Evolutionary conservation across 2,329 filamentous ascomycete species (phyloP).

Genomic region (Penicillium paneum): DNA sequence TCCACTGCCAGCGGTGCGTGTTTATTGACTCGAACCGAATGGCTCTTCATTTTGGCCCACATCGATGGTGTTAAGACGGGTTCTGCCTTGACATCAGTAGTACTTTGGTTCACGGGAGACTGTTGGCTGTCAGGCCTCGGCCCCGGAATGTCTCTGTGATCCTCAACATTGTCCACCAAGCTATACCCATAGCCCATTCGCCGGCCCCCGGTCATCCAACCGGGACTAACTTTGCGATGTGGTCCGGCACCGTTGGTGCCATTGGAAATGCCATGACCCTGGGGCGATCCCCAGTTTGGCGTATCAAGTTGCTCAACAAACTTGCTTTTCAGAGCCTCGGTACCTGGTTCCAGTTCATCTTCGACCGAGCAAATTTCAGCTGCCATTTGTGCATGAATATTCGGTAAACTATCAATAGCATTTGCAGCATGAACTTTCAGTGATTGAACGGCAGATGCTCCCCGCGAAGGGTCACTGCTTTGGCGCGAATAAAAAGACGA

Average conservation of each 20-base stretch:
- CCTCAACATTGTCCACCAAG: slow-evolving; percentile 30
- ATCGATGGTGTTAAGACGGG: background rate
- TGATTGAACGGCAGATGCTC: slow-evolving; percentile 5
- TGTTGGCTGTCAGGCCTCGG: background rate
- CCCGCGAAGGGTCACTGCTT: slow-evolving; percentile 14
- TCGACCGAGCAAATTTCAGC: background rate
- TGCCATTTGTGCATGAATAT: slow-evolving; percentile 3
- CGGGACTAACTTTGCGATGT: slow-evolving; percentile 38
- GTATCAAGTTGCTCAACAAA: slow-evolving; percentile 35
- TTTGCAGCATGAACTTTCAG: slow-evolving; percentile 5
- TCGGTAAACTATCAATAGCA: background rate
- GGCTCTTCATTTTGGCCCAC: slow-evolving; percentile 4
- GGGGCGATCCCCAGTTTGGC: background rate
- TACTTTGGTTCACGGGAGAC: background rate
- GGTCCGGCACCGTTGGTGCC: slow-evolving; percentile 6
- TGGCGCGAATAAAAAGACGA: slow-evolving; percentile 31
- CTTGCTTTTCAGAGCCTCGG: slow-evolving; percentile 25
- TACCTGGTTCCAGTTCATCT: background rate
- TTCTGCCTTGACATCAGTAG: background rate
- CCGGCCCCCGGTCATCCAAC: slow-evolving; percentile 43
- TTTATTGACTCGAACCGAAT: background rate
- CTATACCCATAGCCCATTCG: slow-evolving; percentile 42
- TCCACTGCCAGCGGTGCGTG: background rate
- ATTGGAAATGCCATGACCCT: background rate
- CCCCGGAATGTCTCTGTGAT: background rate